Evolutionary conservation across 2,329 filamentous ascomycete genomes (phyloP), one percentile per base, ranked within the genome.

Genomic region (Venturia effusa): DNA sequence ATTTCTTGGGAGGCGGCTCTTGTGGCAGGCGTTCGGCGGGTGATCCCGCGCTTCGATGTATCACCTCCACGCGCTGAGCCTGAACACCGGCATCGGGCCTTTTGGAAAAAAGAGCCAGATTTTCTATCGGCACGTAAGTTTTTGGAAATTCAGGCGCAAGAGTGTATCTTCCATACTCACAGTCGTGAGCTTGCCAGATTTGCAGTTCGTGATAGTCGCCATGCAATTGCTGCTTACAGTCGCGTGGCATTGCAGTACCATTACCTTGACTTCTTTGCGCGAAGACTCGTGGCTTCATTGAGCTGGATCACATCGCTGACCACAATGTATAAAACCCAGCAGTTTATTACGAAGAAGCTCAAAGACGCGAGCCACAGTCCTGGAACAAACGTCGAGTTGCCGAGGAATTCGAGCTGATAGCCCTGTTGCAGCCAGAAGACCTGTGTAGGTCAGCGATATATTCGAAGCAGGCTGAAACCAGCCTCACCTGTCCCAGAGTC

Each of bases 291-390:
- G 24, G 15, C 39, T 1, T 62, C 40, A 17, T n/a, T 4, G 24
- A 54, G 24, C 30, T 37, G 43, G 41, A 37, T n/a, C 13, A 81
- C 80, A 74, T 97, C 94, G 1, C 73, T 73, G 7, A 97, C 82
- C 54, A 97, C 86, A 59, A 95, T 79, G 0, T 90, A 89, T 45
- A 99, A 73, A 63, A 97, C 90, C 86, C 90, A 95, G 68, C 86
- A 87, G 73, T 99, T 97, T 19, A 92, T 83, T 1, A 85, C 74
- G 72, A 97, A 97, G 77, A 99, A 97, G 0, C 77, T 77, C 17
- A 96, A 74, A 0, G 89, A 88, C 0, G 90, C 81, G 0, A 83
- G 67, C 85, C 90, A 97, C 1, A 99, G 78, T 0, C 92, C 92
- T 0, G 92, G 92, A 11, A 91, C 82, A 72, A 97, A 99, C 0